Base-by-base conservation (phyloP, 2,329 filamentous ascomycete species). In the Elsinoe arachidis region DNA sequence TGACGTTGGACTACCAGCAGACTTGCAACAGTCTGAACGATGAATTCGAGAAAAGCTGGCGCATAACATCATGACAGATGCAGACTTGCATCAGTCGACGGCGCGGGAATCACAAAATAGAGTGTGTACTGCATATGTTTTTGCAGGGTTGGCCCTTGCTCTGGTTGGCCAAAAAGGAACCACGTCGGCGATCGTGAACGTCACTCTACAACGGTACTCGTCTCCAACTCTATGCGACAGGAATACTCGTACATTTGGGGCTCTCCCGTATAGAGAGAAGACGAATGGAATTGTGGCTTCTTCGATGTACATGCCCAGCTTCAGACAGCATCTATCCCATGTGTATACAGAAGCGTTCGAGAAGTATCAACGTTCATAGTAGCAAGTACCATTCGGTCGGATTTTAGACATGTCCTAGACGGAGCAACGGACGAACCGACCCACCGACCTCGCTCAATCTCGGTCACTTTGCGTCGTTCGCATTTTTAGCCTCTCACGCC, bases 401-500 rank as follows among this genome's bases (percentile, higher is more conserved):
- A 35, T 19, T 19, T 51, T 34, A 51, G 19, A 46, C 26, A 46
- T 46, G 19, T 46, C 46, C 26, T 30, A 34, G 19, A 51, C 46
- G 46, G 46, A 51, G 26, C 26, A 35, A 34, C 46, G 46, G 46
- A 51, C 46, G 46, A 51, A 51, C 46, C 46, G 26, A 35, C 46
- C 46, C 26, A 51, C 46, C 46, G 46, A 51, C 46, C 26, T 49
- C 44, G 44, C 44, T 17, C 44, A n/a, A 47, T 26, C 44, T 47
- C 44, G 44, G 23, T 21, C 23, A 33, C 44, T 49, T 34, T 49
- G 44, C 30, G 19, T 23, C 23, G 41, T 23, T 38, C 37, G 44
- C 30, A n/a, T 15, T n/a, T 33, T 49, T 33, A 49, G 5, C 44
- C 33, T 49, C 33, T 33, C 21, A 12, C 44, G 44, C 44, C 21